Base-by-base conservation (phyloP, 2,329 filamentous ascomycete genomes). In the Elsinoe necatrix region DNA sequence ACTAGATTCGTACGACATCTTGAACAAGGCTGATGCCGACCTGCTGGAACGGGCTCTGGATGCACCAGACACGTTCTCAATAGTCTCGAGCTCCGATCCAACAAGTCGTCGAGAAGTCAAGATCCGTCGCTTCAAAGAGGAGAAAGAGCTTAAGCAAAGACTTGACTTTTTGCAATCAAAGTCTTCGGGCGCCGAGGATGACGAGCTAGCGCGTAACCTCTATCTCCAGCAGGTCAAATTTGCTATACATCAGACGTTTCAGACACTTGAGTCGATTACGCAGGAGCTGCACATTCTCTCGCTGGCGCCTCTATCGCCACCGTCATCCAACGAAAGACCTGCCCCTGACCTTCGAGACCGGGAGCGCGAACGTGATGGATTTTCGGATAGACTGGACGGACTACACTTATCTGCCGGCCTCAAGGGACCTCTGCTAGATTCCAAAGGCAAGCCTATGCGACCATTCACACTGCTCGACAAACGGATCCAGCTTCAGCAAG, bases 391-490 rank as follows among this genome's bases (percentile, higher is more conserved):
- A 1, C 76, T 97, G 1, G 92, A 97, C 68, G 71, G 75, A 45
- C 78, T 82, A 5, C 77, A 79, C 55, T 69, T 83, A 9, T 68
- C 76, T 65, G 75, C 68, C 64, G 67, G 76, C 60, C 72, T 81
- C 66, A 72, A 74, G 11, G 88, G 89, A 0, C 89, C 92, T 0
- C 76, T 97, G 18, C 77, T 98, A 21, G 87, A 84, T 61, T 80
- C 77, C 60, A 79, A 85, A 57, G 93, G 93, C 43, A 93, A 89
- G 68, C 93, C 93, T 12, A 76, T 97, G 63, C 83, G 91, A 64
- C 92, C 92, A 0, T 97, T 98, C 66, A 96, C 90, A 1, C 77
- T 98, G 20, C 77, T 95, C 3, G 85, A 86, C 58, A 85, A 79
- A 62, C 81, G 93, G 35, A 83, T 89, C 60, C 84, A 89, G 60